Conservation (phyloP, 2,329 filamentous ascomycete genomes). For the Coniella lustricola region DNA sequence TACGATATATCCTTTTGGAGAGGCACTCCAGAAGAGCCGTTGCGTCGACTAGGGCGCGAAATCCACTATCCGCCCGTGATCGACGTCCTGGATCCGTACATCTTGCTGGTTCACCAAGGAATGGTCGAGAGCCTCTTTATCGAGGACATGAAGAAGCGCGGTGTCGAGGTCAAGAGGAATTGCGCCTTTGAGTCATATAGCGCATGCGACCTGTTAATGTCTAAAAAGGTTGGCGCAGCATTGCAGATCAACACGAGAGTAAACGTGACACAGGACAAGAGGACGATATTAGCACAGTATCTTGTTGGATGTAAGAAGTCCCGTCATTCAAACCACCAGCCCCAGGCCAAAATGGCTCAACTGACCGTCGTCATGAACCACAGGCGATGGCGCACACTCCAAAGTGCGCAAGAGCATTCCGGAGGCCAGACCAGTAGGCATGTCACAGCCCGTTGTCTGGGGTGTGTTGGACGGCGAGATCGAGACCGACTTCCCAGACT, state of each 20-base stretch:
- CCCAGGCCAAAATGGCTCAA: background rate
- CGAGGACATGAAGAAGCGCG: constrained; percentile 59
- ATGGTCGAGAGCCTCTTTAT: constrained; percentile 68
- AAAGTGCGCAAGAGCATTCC: constrained; percentile 43
- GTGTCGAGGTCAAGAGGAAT: constrained; percentile 55
- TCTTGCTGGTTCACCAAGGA: constrained; percentile 61
- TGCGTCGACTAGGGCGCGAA: constrained; percentile 39
- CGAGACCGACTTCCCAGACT: constrained; percentile 53
- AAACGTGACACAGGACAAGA: constrained; percentile 43
- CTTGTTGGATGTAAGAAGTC: constrained; percentile 54
- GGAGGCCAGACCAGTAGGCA: constrained; percentile 35
- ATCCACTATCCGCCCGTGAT: constrained; percentile 59
- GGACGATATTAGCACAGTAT: constrained; percentile 48
- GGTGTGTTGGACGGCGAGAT: constrained; percentile 51
- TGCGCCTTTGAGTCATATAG: constrained; percentile 56
- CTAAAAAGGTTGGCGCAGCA: constrained; percentile 33
- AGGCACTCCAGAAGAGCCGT: constrained; percentile 48
- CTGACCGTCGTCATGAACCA: constrained; percentile 15
- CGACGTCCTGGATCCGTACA: constrained; percentile 50
- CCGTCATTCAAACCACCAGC: background rate
- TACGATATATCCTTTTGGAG: constrained; percentile 71
- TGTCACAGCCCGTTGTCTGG: constrained; percentile 34
- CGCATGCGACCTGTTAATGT: constrained; percentile 26
- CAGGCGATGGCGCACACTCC: constrained; percentile 45
- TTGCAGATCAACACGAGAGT: constrained; percentile 45